These are phyloP conservation scores for Tillandsia fasciculata DNA, from an alignment of 176 grass and related monocot genomes.

Conservation along the genomic window DNA sequence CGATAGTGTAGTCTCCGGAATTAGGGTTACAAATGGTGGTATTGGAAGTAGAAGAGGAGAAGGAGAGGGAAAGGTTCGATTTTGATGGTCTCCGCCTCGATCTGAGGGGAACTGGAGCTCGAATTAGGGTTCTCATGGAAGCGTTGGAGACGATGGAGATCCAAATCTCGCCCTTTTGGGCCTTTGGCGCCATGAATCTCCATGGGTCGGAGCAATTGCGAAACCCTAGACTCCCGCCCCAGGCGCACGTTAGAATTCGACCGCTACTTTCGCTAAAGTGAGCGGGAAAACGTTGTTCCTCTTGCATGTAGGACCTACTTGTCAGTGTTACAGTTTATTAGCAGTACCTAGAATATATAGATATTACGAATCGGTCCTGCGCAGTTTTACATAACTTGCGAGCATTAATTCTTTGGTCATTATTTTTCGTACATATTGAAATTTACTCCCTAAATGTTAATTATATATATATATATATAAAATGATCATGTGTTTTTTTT, in stretches of 20 bases:
- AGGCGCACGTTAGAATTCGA: neutral
- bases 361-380: too few species aligned
- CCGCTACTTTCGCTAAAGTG: neutral
- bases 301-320: too few species aligned
- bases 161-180: neutral
- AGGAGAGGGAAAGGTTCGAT: slow-evolving; percentile 7
- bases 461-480: too few species aligned
- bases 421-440: too few species aligned
- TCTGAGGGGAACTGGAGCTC: slow-evolving; percentile 15
- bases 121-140: slow-evolving; percentile 13
- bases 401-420: too few species aligned
- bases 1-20: neutral
- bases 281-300: neutral
- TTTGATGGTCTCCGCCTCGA: neutral
- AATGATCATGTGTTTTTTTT: too few species aligned
- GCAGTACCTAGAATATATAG: too few species aligned
- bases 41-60: neutral
- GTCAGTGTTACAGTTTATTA: too few species aligned
- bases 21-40: too few species aligned
- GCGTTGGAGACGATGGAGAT: neutral
- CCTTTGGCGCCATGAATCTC: neutral
- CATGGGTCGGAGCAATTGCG: too few species aligned
- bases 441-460: too few species aligned
- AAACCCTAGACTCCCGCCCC: neutral
- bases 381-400: too few species aligned